Conservation (phyloP, 108 stramenopile species). For the Craspedostauros australis region DNA sequence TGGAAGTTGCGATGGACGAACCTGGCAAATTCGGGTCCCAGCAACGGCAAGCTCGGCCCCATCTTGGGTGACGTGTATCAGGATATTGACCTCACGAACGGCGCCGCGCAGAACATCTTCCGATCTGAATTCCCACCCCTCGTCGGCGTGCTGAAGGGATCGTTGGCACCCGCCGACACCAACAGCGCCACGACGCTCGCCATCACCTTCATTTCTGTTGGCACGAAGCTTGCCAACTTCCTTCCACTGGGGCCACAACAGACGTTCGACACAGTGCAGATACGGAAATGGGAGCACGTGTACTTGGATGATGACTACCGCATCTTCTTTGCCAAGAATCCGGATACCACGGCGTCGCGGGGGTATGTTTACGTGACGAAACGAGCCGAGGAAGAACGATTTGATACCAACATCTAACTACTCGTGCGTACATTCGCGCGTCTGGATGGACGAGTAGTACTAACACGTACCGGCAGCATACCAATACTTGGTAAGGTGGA, state of each 20-base stretch:
- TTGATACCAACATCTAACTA: too few relatives aligned
- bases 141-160: neutral
- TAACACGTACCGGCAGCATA: too few relatives aligned
- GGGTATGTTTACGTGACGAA: conserved; percentile 11
- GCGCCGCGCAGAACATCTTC: conserved; percentile 1
- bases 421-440: too few relatives aligned
- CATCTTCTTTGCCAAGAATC: neutral
- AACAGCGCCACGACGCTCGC: conserved; percentile 1
- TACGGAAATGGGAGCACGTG: conserved; percentile 3
- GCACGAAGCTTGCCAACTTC: conserved; percentile 5
- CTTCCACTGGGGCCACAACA: conserved; percentile 9
- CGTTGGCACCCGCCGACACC: too few relatives aligned
- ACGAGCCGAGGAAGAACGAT: conserved; percentile 10
- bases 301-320: conserved; percentile 9
- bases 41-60: conserved; percentile 7
- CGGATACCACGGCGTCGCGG: neutral
- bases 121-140: conserved; percentile 7
- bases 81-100: conserved; percentile 3
- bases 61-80: conserved; percentile 9
- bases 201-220: conserved; percentile 4
- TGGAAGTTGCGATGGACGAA: conserved; percentile 11
- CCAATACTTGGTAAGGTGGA: too few relatives aligned
- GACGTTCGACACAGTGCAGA: conserved; percentile 4
- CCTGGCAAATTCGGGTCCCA: conserved; percentile 4
- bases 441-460: too few relatives aligned